Evolutionary conservation across 169 alveolate species (phyloP), one percentile per base, ranked within the genome.

Genomic region (Theileria parva): DNA sequence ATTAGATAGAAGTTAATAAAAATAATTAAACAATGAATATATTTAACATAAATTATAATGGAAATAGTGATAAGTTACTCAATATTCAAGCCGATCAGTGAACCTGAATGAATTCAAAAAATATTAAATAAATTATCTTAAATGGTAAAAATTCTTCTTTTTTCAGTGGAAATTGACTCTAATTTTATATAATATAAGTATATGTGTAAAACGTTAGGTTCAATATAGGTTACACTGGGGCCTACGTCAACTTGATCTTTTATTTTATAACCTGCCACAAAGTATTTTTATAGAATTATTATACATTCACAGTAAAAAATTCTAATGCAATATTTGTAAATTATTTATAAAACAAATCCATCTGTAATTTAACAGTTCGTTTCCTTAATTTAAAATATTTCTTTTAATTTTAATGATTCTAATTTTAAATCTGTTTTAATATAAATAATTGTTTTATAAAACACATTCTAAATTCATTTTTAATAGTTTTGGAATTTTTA

Each of bases 321-420:
- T 44, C 53, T 44, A 44, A 44, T 44, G 17, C 53, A 44, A 44
- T 13, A 44, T 44, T 44, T 44, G 53, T 63, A 63, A 23, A n/a
- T 63, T 63, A 15, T 63, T 63, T 15, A 27, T 9, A 63, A n/a
- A 17, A 63, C 4, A 63, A 60, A 63, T 21, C 25, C 7, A n/a
- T 63, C 25, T 63, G 71, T 25, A 25, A 15, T 63, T 63, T 63
- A 63, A 28, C 39, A n/a, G 71, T 63, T 63, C 11, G 21, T 15
- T 15, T 17, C 17, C 3, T 39, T 63, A 15, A 21, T 15, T 21
- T 63, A 63, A 63, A 63, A 25, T 8, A 63, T 15, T 63, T 23
- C 27, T 63, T 63, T 63, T 63, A 63, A n/a, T 63, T 63, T n/a
- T 21, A n/a, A 21, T 63, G 71, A 63, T 63, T 63, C 71, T 63